phyloP scores from a whole-genome alignment of 1,284 basidiomycete genomes.

The Sparassis latifolia region DNA sequence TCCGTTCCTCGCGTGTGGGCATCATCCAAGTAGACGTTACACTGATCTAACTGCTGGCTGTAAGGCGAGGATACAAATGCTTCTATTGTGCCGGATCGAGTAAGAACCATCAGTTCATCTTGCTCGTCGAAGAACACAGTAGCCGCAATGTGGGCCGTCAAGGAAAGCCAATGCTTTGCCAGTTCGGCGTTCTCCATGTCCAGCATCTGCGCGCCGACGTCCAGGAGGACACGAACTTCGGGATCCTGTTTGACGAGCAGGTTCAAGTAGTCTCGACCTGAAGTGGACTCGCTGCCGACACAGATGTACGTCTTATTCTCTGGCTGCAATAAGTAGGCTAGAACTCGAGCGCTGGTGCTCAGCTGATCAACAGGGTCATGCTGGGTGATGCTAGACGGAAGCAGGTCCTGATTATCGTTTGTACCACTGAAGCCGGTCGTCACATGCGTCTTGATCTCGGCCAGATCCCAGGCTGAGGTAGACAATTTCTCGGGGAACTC shows the following conservation, averaged over 20 bases:
- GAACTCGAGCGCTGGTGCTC: constrained; percentile 45
- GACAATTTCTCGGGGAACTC: constrained; percentile 41
- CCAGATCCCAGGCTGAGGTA: constrained; percentile 50
- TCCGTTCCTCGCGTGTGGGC: constrained; percentile 54
- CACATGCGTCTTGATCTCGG: constrained; percentile 27
- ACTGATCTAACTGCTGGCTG: constrained; percentile 35
- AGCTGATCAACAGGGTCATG: constrained; percentile 34
- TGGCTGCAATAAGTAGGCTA: constrained; percentile 35
- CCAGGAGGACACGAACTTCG: constrained; percentile 40
- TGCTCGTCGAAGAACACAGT: constrained; percentile 42
- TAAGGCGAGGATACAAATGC: constrained; percentile 38
- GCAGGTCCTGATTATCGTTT: constrained; percentile 43
- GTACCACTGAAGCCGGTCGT: constrained; percentile 54
- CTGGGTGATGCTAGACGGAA: constrained; percentile 42
- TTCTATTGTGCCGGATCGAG: constrained; percentile 32
- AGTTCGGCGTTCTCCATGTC: constrained; percentile 40
- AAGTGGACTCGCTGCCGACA: constrained; percentile 13
- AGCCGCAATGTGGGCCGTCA: constrained; percentile 36
- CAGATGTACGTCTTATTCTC: constrained; percentile 40
- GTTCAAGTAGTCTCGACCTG: constrained; percentile 29
- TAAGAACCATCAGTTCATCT: constrained; percentile 38
- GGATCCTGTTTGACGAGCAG: constrained; percentile 27
- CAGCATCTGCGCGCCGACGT: constrained; percentile 53
- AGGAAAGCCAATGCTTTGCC: constrained; percentile 33
- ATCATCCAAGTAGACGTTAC: constrained; percentile 50